Percentiles rank a stretch among this genome's conserved stretches.
These are phyloP conservation scores for Tuber magnatum DNA, from an alignment of 495 filamentous ascomycete genomes.

Conservation along the genomic window DNA sequence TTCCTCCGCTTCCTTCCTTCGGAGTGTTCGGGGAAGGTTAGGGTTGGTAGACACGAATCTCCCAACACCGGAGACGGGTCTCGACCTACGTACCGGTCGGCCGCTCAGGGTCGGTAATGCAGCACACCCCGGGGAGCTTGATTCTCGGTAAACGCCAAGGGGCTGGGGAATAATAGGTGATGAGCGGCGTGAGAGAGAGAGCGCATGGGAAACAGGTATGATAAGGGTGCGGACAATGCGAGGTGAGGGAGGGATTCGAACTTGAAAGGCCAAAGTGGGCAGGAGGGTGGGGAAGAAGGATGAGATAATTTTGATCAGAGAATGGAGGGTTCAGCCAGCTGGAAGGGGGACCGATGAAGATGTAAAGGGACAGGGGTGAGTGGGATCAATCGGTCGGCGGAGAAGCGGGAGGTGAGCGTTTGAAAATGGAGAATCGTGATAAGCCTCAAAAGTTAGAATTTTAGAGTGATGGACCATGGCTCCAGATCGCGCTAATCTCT, in stretches of 20 bases:
- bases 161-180: background rate
- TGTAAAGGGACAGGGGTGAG: background rate
- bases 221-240: background rate
- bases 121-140: background rate
- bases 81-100: background rate
- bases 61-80: background rate
- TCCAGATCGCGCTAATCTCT: background rate
- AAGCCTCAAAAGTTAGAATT: background rate
- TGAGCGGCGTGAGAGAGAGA: background rate
- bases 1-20: background rate
- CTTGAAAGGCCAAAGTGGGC: background rate
- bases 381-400: background rate
- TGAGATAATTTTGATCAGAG: background rate
- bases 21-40: background rate
- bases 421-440: background rate
- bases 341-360: background rate
- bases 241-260: background rate
- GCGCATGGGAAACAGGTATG: background rate
- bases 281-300: background rate
- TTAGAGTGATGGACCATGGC: background rate
- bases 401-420: background rate
- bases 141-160: background rate
- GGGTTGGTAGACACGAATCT: background rate
- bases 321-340: background rate
- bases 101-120: background rate